Percentiles rank a stretch among this genome's conserved stretches.
Conservation (phyloP, 306 rosid genomes). For the Herpetospermum pedunculosum region DNA sequence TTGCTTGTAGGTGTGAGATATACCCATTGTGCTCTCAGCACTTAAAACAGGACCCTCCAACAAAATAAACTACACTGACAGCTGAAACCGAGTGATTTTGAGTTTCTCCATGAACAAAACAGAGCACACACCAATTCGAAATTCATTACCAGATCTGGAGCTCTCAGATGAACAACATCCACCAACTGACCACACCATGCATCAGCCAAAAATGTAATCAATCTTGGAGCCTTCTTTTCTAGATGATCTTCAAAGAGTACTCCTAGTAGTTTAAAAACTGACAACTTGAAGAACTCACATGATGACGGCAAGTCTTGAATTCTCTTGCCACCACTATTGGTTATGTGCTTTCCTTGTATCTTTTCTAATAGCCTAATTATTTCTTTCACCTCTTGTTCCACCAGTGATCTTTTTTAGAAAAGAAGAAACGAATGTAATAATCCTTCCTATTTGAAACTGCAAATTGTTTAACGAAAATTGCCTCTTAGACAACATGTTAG, state of each 20-base stretch:
- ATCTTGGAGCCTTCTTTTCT: background rate
- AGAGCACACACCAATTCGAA: background rate
- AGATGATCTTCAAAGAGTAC: background rate
- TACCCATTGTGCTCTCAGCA: background rate
- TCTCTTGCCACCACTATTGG: background rate
- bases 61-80: background rate
- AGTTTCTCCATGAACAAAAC: background rate
- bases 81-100: background rate
- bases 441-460: background rate
- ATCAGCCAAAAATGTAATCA: background rate
- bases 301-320: background rate
- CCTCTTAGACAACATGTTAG: background rate
- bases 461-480: background rate
- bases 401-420: background rate
- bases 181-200: background rate
- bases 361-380: background rate
- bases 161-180: background rate
- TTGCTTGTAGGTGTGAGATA: background rate
- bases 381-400: background rate
- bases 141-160: background rate
- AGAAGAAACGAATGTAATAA: background rate
- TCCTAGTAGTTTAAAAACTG: background rate
- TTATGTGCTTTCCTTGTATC: background rate
- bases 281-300: background rate
- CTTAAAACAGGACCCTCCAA: background rate